Evolutionary conservation across 1,284 basidiomycete genomes (phyloP).

Genomic region (Blastosporella zonata): DNA sequence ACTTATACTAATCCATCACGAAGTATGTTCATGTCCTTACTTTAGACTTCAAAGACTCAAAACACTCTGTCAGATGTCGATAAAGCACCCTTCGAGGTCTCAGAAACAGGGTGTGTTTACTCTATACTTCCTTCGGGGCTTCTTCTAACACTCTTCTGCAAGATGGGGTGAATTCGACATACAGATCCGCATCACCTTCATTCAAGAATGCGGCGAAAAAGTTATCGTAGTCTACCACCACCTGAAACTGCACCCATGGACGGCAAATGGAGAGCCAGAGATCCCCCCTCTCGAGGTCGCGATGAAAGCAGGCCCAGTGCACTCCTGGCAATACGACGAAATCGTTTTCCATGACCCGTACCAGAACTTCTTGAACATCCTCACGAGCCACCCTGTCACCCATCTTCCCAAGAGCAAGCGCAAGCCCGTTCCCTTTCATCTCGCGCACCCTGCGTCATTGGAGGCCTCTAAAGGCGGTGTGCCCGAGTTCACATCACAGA

Average conservation of each 20-base stretch:
- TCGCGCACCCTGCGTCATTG: constrained; percentile 58
- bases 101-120: constrained; percentile 79
- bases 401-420: constrained; percentile 67
- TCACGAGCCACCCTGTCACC: constrained; percentile 83
- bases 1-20: constrained; percentile 91
- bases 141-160: neutral
- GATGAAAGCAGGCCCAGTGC: constrained; percentile 72
- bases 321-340: constrained; percentile 99
- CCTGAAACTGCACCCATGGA: constrained; percentile 96
- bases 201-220: constrained; percentile 92
- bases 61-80: constrained; percentile 68
- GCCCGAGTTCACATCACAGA: constrained; percentile 78
- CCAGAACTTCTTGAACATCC: constrained; percentile 81
- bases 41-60: neutral
- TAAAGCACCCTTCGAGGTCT: constrained; percentile 90
- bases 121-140: constrained; percentile 3
- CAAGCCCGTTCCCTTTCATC: constrained; percentile 68
- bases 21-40: constrained; percentile 52
- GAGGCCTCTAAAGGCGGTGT: constrained; percentile 63
- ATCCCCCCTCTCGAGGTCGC: constrained; percentile 64
- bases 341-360: constrained; percentile 96
- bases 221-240: constrained; percentile 86
- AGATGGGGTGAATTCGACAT: constrained; percentile 99
- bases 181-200: constrained; percentile 89
- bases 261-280: constrained; percentile 54